Evolutionary conservation across 2,329 filamentous ascomycete genomes (phyloP), one percentile per base, ranked within the genome.

Genomic region (Sphaerostilbella broomeana): DNA sequence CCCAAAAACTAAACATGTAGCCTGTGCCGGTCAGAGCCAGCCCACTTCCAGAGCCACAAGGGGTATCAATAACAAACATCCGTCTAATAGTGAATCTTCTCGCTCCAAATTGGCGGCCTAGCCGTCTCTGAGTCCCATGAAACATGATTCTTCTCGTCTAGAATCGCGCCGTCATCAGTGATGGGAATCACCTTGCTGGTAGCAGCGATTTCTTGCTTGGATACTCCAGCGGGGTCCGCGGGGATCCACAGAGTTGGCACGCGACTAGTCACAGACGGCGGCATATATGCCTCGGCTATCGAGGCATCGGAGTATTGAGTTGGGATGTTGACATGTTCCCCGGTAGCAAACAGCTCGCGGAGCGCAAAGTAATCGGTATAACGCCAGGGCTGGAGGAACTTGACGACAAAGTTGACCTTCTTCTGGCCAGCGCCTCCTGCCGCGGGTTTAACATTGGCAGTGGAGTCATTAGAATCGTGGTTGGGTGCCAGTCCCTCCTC

Each of bases 221-320:
- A 83, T 25, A 90, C 73, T 17, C 84, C 82, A 18, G 75, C 72
- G 1, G 71, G 67, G 55, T 92, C 86, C 38, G 74, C 71, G 1
- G 86, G 85, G 19, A 92, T 79, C 86, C 86, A 92, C 20, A 92
- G 68, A 6, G 79, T 64, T 4, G 82, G 81, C 0, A 75, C 63
- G 27, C 71, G 64, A 35, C 72, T 67, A 29, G 65, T 75, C 55
- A 86, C 77, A 7, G 81, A 74, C 0, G 86, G 84, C 48, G 86
- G 79, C 61, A 72, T 77, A 62, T 87, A 92, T 0, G 84, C 85
- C 38, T 83, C 71, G 6, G 68, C 63, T 57, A 82, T 80, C 1
- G 77, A 62, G 41, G 82, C 72, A 0, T 72, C 67, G 1, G 75
- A 59, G 57, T 92, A 89, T 20, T 72, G 55, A 6, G 28, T 35